Evolutionary conservation across 106 monocot species (phyloP), one percentile per base, ranked within the genome.

Genomic region (Platanthera zijinensis): DNA sequence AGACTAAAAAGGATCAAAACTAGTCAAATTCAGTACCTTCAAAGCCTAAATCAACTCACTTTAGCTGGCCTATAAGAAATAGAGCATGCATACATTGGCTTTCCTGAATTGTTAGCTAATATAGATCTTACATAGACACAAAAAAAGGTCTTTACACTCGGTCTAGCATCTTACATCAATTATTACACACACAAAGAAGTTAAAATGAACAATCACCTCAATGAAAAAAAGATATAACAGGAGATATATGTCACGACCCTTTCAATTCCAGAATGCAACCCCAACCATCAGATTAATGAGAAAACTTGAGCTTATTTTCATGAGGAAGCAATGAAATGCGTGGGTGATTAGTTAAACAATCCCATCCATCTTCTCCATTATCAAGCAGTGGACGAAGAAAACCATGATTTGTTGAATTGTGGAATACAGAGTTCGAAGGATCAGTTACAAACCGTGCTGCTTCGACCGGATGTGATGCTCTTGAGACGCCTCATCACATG

Each of bases 381-480:
- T 67, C 10, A 67, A 67, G 39, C 67, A 39, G 4, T 5, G 32
- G 39, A 5, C 10, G 11, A 39, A 30, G 4, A 39, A n/a, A n/a
- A n/a, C n/a, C n/a, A n/a, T n/a, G n/a, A n/a, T n/a, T n/a, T n/a
- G 0, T 17, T 7, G 10, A 70, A n/a, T 51, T 9, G 18, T 12
- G 10, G 39, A 72, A 18, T 7, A 71, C 7, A 71, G 15, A 1
- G 2, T 14, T 68, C 68, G 1, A 7, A 48, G 48, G 70, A 71
- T 48, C n/a, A 46, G 70, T 51, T 50, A 46, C 49, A 72, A 51
- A 51, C 51, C 14, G 14, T 51, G 10, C 17, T 51, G 46, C 69
- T 66, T n/a, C 79, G 51, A 15, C 83, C 79, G 66, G 79, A 83
- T 32, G 83, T 69, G 59, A 83, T 79, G 83, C 83, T 83, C 62